Conservation (phyloP, 495 filamentous ascomycete species). For the Terfezia claveryi region DNA sequence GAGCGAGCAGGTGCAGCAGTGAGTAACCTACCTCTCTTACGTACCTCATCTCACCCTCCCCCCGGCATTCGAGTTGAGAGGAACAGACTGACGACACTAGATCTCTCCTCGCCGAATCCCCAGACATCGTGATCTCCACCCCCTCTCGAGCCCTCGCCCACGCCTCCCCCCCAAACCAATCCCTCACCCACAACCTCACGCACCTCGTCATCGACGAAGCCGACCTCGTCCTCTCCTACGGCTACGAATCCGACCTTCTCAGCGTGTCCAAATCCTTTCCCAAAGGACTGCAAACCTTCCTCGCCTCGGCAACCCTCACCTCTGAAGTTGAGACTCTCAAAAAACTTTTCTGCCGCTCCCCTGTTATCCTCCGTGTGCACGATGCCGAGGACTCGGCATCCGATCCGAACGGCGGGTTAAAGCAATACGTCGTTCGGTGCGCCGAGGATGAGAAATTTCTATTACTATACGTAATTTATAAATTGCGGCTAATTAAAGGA, state of each 20-base stretch:
- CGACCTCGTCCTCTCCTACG: constrained; percentile 83
- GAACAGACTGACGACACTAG: constrained; percentile 10
- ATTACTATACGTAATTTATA: constrained; percentile 80
- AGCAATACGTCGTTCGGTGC: constrained; percentile 74
- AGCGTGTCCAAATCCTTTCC: constrained; percentile 52
- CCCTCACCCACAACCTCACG: constrained; percentile 38
- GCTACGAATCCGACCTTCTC: constrained; percentile 76
- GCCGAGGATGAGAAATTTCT: constrained; percentile 95
- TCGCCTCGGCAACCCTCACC: constrained; percentile 84
- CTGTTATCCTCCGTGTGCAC: constrained; percentile 52
- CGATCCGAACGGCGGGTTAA: constrained; percentile 36
- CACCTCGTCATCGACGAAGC: constrained; percentile 88
- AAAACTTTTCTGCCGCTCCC: constrained; percentile 64
- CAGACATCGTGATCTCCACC: constrained; percentile 76
- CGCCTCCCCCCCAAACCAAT: constrained; percentile 44
- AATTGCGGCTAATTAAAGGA: constrained; percentile 80
- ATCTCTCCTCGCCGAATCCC: constrained; percentile 63
- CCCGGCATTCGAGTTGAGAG: no score
- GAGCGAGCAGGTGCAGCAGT: constrained; percentile 54
- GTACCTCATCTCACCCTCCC: not conserved
- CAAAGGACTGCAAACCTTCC: constrained; percentile 65
- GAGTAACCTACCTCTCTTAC: not conserved
- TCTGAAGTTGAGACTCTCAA: constrained; percentile 71
- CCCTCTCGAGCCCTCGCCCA: constrained; percentile 54
- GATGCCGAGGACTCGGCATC: constrained; percentile 43